Base-by-base conservation (phyloP, 352 stramenopile genomes). In the Peronospora tabacina region DNA sequence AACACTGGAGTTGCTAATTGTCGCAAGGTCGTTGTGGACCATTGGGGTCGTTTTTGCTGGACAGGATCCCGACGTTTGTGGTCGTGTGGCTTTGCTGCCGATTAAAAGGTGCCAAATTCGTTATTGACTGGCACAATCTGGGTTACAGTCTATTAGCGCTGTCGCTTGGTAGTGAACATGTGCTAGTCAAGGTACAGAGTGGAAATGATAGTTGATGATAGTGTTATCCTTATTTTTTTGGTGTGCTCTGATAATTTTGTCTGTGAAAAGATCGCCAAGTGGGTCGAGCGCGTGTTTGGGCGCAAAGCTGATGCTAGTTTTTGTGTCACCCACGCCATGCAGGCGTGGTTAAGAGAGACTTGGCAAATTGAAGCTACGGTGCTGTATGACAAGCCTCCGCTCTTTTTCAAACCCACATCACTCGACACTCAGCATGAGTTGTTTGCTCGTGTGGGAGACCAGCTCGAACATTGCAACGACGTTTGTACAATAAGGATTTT, bases 121-220 rank as follows among this genome's bases (percentile, higher is more conserved):
- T 99, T 11, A 95, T 99, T 58, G 97, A 99, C 66, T 99, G 97
- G 97, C 97, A 99, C 70, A 99, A 99, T 74, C 66, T 99, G 29
- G 97, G 96, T 24, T 99, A 96, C 76, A 98, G 91, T 49, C 98
- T 99, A 68, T 84, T 99, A 35, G 78, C 69, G 33, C 65, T 87
- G 33, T 94, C 75, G 33, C 65, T 87, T 41, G 81, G 64, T 32
- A 53, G 50, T 24, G 51, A 43, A 24, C 76, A 94, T 44, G 58
- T 66, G 15, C 58, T 93, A n/a, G 82, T 93, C 28, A 86, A 86
- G 65, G 78, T 86, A 42, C 13, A 38, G 10, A 12, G 4, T 16
- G n/a, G 44, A 22, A 13, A 11, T 28, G 11, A 4, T 17, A n/a
- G 46, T 6, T 19, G 7, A 32, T 16, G 17, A 40, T 16, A 7